phyloP scores from a whole-genome alignment of 768 basidiomycete species.

The Pleurotus salmoneostramineus region DNA sequence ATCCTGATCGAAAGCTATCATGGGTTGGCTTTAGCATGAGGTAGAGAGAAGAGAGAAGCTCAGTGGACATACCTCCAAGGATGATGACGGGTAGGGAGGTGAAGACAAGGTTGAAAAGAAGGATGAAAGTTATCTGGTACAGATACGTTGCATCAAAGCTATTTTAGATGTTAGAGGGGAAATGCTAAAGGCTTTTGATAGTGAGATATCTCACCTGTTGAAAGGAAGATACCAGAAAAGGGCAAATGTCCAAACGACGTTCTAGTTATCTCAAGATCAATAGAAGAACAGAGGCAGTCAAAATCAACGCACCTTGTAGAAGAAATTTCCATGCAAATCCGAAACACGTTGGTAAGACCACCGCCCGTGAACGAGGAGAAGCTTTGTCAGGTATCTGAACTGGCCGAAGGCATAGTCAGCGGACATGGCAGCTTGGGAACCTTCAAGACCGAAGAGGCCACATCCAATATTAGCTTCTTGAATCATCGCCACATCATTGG shows the following conservation, averaged over 20 bases:
- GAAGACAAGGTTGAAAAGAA: constrained; percentile 89
- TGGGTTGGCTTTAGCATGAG: constrained; percentile 8
- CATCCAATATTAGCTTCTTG: constrained; percentile 99
- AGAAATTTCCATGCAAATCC: constrained; percentile 97
- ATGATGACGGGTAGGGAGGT: constrained; percentile 91
- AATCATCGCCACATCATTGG: constrained; percentile 99
- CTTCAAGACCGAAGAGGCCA: constrained; percentile 90
- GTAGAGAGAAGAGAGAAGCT: background rate
- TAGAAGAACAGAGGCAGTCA: constrained; percentile 10
- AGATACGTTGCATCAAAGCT: constrained; percentile 95
- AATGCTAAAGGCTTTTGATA: constrained; percentile 1
- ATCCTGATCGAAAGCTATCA: constrained; percentile 89
- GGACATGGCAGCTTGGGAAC: constrained; percentile 98
- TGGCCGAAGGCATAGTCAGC: constrained; percentile 98
- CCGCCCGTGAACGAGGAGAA: constrained; percentile 90
- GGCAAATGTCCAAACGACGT: constrained; percentile 89
- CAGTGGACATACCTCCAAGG: constrained; percentile 65
- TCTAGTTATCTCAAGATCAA: constrained; percentile 35
- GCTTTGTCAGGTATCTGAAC: constrained; percentile 89
- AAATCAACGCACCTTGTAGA: constrained; percentile 76
- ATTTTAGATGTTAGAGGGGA: constrained; percentile 13
- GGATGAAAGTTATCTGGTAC: constrained; percentile 91
- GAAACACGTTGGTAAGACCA: constrained; percentile 97
- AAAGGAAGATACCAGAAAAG: constrained; percentile 94
- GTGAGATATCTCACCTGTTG: constrained; percentile 56